Evolutionary conservation across 1,284 basidiomycete genomes (phyloP), one percentile per base, ranked within the genome.

Genomic region (Wolfiporia cocos): DNA sequence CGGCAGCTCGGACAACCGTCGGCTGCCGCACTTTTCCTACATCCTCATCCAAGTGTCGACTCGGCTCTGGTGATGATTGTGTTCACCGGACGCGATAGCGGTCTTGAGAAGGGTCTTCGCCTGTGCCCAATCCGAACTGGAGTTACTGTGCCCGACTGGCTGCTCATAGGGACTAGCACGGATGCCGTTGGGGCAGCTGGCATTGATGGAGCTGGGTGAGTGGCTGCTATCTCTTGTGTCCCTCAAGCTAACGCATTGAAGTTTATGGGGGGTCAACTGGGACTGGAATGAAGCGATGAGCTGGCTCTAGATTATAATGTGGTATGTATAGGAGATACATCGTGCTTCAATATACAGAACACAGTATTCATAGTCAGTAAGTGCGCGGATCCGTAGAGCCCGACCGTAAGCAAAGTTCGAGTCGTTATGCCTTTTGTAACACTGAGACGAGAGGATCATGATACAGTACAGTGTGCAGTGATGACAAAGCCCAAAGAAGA

Each of bases 121-220:
- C 64, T 91, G n/a, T 83, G 92, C 51, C 89, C 90, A 1, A 74
- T 86, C 18, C 76, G 90, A 10, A 92, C 88, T 0, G 89, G 87
- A 3, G 68, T 91, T 5, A 59, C 76, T 7, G 66, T 74, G 1
- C 86, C 89, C 1, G 85, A 89, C 54, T 92, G 87, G 86, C 56
- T 86, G 2, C 67, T 90, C 14, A 65, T 81, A 2, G 73, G 74
- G 6, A 58, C 63, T 2, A 58, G 64, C 7, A 68, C 74, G 10
- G 81, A 81, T 51, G 59, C 52, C 38, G 62, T 74, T 15, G 86
- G 81, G 9, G 77, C 82, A 11, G 86, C 75, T 10, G 89, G 84
- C 1, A 64, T 91, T n/a, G 58, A 74, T 12, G 87, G 77, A 18
- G 83, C 82, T 49, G 85, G 85, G 85, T 84, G 59, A 58, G 77